A percentile compares a stretch with the other conserved stretches of the same genome.
phyloP scores from a whole-genome alignment of 768 basidiomycete genomes.

The Tricholoma bakamatsutake region DNA sequence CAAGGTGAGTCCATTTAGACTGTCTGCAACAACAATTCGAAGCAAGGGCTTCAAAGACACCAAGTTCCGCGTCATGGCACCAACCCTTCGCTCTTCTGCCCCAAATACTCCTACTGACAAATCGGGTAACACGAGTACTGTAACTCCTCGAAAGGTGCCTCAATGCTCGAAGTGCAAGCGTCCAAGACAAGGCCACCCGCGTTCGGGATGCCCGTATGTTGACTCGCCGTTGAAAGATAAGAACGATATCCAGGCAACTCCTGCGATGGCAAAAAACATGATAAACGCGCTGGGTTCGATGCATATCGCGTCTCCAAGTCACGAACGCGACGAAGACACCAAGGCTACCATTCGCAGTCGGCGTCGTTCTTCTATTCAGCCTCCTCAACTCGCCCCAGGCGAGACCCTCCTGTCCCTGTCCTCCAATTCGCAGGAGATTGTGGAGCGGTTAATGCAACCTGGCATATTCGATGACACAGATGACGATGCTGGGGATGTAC shows the following conservation, averaged over 20 bases:
- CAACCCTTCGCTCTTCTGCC: constrained; percentile 15
- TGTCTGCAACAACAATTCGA: background rate
- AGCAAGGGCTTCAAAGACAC: background rate
- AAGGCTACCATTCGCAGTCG: constrained; percentile 27
- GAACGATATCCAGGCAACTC: constrained; percentile 4
- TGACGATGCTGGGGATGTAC: constrained; percentile 20
- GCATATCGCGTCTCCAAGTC: constrained; percentile 26
- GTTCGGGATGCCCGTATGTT: constrained; percentile 51
- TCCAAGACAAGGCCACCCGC: constrained; percentile 54
- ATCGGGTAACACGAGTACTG: constrained; percentile 9
- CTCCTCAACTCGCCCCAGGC: constrained; percentile 22
- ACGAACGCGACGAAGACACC: constrained; percentile 26
- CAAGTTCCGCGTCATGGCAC: constrained; percentile 12
- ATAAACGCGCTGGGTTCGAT: constrained; percentile 42
- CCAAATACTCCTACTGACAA: constrained; percentile 13
- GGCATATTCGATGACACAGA: constrained; percentile 33
- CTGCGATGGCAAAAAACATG: constrained; percentile 20
- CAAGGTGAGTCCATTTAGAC: background rate
- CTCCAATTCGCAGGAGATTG: constrained; percentile 38
- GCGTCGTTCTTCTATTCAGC: constrained; percentile 23
- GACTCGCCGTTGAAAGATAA: constrained; percentile 21
- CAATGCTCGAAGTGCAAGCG: constrained; percentile 51
- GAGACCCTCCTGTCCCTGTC: constrained; percentile 48
- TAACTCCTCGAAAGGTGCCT: constrained; percentile 45
- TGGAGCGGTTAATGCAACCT: constrained; percentile 40